Evolutionary conservation across 305 asterid species (phyloP), one percentile per base, ranked within the genome.

Genomic region (Plantago lanceolata): DNA sequence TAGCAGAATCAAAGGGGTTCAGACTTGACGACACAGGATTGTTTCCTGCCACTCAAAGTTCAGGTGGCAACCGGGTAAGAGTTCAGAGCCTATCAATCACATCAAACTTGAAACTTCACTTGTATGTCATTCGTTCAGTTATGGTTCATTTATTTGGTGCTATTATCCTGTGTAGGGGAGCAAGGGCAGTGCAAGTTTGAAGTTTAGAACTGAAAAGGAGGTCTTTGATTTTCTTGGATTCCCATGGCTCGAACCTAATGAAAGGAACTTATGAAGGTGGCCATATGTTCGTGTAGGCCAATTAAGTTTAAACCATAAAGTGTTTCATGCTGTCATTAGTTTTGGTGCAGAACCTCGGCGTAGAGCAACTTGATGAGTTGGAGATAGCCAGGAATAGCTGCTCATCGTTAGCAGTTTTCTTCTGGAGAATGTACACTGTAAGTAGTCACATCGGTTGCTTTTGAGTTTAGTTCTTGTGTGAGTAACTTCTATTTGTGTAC

Each of bases 1-100:
- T 90, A 63, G 99, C 97, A 67, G 96, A 87, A 67, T 78, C 97
- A 19, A 93, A 87, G 75, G 97, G 99, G 44, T 93, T 87, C 66
- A 86, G 80, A 60, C 86, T 87, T 18, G 99, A 93, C 64, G 99
- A 93, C 73, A 89, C 96, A 0, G 97, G 99, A 65, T 75, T 89
- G 72, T 93, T 87, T 74, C 95, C 95, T 15, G 94, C 95, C 37
- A 81, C 85, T 63, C 96, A 74, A 26, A 64, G 84, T 53, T 81
- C 96, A 5, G 76, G 82, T 67, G 84, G 88, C 51, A 81, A 84
- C 76, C 75, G 85, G 88, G 96, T 89, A 82, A 18, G 76, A 61
- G 43, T 47, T 18, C 20, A 40, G 49, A n/a, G 20, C 57, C 9
- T 11, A 5, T n/a, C 66, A 19, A 24, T 62, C 47, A 49, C 14